Conservation (phyloP, 108 stramenopile genomes). For the Cyclotella distinguenda region DNA sequence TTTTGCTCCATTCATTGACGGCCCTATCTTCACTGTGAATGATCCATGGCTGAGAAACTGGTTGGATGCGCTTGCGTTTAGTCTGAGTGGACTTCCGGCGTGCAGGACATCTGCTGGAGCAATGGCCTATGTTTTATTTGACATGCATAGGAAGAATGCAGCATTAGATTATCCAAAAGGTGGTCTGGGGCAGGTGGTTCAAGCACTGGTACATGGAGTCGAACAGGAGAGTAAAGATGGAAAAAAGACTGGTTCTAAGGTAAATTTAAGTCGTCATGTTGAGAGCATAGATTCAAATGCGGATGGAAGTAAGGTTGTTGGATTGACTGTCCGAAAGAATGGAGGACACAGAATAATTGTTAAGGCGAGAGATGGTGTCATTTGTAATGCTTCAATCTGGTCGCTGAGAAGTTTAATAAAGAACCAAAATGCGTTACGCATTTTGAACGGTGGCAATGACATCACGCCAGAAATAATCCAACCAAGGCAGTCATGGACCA, state of each 20-base stretch:
- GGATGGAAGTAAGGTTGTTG: constrained; percentile 49
- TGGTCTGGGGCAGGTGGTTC: constrained; percentile 78
- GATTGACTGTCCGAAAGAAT: constrained; percentile 53
- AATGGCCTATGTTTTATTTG: constrained; percentile 91
- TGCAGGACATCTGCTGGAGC: constrained; percentile 85
- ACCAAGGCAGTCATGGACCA: constrained; percentile 22
- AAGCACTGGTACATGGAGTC: constrained; percentile 88
- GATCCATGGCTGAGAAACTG: constrained; percentile 87
- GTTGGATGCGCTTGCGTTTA: constrained; percentile 93
- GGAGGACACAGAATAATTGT: constrained; percentile 53
- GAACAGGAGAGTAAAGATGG: constrained; percentile 52
- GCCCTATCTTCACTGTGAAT: constrained; percentile 66
- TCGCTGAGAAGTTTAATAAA: constrained; percentile 60
- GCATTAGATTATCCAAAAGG: constrained; percentile 88
- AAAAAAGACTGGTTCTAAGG: constrained; percentile 42
- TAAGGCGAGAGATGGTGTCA: constrained; percentile 69
- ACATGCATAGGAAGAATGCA: constrained; percentile 85
- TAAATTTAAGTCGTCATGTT: constrained; percentile 65
- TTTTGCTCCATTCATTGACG: constrained; percentile 78
- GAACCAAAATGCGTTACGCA: constrained; percentile 46
- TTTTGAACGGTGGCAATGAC: constrained; percentile 33
- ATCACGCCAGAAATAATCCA: constrained; percentile 2
- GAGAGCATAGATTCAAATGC: constrained; percentile 62
- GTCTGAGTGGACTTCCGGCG: constrained; percentile 84
- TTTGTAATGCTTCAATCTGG: constrained; percentile 87